Base-by-base conservation (phyloP, 768 basidiomycete genomes). In the Favolaschia claudopus region DNA sequence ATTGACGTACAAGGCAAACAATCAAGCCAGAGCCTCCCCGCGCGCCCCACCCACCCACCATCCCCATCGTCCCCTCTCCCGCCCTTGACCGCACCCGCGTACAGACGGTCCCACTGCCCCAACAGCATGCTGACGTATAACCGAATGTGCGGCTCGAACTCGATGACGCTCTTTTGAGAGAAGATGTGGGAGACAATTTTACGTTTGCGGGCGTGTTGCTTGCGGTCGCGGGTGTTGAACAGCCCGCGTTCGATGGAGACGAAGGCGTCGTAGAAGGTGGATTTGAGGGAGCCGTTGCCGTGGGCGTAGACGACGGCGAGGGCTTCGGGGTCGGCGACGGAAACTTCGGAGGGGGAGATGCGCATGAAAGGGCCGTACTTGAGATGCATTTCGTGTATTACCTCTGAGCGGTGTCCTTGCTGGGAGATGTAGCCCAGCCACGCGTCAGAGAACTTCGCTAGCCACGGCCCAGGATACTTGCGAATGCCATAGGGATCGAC, bases 101-200 rank as follows among this genome's bases (percentile, higher is more conserved):
- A 89, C 22, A 94, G 77, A 13, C 83, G 78, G 65, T 94, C 92
- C 92, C 92, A 95, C 67, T 93, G 91, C 15, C 70, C 70, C 58
- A 93, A 70, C 54, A 95, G 74, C 48, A 82, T 75, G 1, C 68
- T 72, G 19, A 94, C 82, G 65, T 91, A 86, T 1, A 77, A 67
- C 5, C 84, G 77, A 51, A 94, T 84, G 58, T 92, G 85, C 0
- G 92, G 91, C 71, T 95, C 93, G 59, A 96, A 96, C 65, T 93
- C 91, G 57, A 92, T 70, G 5, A 96, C 92, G 52, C 74, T 91
- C 77, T 95, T 95, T 69, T 91, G 89, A 1, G 89, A 88, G 74
- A 92, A 92, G 66, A 93, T 89, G 69, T 92, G 86, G 1, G 92
- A 89, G 42, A 96, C 85, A 59, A 97, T 92, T 77, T 96, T 96